phyloP scores from a whole-genome alignment of 1,139 yeast genomes.

The Arxiozyma heterogenica region DNA sequence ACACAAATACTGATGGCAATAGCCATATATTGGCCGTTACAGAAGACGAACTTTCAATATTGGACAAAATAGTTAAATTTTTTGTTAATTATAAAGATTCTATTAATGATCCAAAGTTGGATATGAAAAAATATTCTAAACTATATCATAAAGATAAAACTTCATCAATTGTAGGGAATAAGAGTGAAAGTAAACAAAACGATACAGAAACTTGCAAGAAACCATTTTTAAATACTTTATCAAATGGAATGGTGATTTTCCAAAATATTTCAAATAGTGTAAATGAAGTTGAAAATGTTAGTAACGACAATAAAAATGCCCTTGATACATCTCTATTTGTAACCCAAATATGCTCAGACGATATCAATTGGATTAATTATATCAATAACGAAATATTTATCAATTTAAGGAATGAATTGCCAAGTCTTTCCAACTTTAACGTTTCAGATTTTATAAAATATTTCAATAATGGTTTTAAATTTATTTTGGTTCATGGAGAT shows the following conservation, averaged over 20 bases:
- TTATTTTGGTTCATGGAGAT: neutral
- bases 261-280: neutral
- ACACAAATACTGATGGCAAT: neutral
- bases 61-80: constrained; percentile 3
- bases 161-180: neutral
- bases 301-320: neutral
- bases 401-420: neutral
- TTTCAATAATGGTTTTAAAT: neutral
- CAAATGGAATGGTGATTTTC: neutral
- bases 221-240: neutral
- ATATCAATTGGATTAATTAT: neutral
- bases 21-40: neutral
- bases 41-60: neutral
- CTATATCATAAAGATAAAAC: too few relatives aligned
- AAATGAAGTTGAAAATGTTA: neutral
- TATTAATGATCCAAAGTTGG: neutral
- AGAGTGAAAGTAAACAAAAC: neutral
- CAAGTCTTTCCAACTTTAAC: neutral
- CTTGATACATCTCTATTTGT: neutral
- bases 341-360: neutral
- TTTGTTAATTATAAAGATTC: neutral
- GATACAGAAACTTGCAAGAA: neutral
- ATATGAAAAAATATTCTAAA: too few relatives aligned
- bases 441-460: neutral
- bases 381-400: neutral